Evolutionary conservation across 208 protist genomes (phyloP).

Genomic region (Entamoeba moshkovskii): DNA sequence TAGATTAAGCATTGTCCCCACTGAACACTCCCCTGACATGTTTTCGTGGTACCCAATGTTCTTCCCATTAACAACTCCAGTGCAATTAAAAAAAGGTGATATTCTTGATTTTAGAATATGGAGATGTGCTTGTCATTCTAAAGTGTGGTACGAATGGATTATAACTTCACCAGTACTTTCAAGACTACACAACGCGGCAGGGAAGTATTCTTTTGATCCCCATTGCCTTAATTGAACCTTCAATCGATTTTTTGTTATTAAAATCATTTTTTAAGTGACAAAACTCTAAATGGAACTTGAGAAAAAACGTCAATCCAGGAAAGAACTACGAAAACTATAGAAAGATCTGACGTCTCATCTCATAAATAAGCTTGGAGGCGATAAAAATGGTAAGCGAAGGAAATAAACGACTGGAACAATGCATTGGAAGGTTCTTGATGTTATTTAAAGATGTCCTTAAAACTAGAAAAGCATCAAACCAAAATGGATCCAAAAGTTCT

Average conservation of each 20-base stretch:
- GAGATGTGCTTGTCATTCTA: background rate
- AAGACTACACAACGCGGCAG: slow-evolving; percentile 1
- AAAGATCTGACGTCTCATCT: background rate
- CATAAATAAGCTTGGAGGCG: background rate
- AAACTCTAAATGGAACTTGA: no score
- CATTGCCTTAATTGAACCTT: background rate
- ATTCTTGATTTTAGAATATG: slow-evolving; percentile 8
- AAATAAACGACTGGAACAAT: no score
- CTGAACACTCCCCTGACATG: slow-evolving; percentile 11
- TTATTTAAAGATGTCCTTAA: background rate
- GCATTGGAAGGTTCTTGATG: no score
- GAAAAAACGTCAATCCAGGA: no score
- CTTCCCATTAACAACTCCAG: slow-evolving; percentile 8
- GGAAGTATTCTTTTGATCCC: background rate
- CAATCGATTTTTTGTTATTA: no score
- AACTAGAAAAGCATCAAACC: background rate
- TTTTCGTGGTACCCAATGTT: slow-evolving; percentile 23
- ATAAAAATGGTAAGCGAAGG: background rate
- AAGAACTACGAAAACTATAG: background rate
- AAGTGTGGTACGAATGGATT: slow-evolving; percentile 22
- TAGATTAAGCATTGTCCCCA: slow-evolving; percentile 13
- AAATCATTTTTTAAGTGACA: no score
- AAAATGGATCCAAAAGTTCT: background rate
- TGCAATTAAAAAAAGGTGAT: slow-evolving; percentile 7
- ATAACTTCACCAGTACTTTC: background rate